These are phyloP conservation scores for Pyrrhoderma lamaoense DNA, from an alignment of 1,284 basidiomycete species.

Conservation along the genomic window DNA sequence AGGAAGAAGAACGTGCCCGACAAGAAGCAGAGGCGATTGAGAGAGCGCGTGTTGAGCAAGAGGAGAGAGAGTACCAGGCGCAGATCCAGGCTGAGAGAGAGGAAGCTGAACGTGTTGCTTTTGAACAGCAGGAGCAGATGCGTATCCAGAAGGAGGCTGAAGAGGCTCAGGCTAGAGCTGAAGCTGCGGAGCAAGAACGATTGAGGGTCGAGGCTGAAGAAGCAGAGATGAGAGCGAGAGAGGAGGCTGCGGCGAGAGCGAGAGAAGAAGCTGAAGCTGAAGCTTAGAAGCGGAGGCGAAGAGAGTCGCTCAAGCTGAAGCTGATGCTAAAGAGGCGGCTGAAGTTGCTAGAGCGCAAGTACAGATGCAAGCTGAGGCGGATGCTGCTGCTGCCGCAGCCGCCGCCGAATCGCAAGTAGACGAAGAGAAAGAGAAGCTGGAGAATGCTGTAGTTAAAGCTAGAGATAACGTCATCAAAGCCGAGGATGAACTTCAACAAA, in stretches of 20 bases:
- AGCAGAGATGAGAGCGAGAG: background rate
- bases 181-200: background rate
- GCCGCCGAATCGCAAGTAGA: constrained; percentile 5
- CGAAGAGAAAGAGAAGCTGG: constrained; percentile 6
- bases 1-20: background rate
- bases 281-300: background rate
- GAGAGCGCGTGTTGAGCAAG: background rate
- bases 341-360: background rate
- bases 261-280: background rate
- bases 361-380: constrained; percentile 1
- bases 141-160: background rate
- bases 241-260: background rate
- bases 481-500: constrained; percentile 3
- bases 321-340: background rate
- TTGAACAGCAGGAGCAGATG: background rate
- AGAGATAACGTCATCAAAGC: background rate
- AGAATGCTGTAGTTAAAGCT: constrained; percentile 4
- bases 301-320: background rate
- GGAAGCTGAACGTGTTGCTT: background rate
- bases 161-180: background rate
- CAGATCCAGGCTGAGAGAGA: constrained; percentile 1
- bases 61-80: background rate
- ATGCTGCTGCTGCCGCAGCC: background rate
- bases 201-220: background rate
- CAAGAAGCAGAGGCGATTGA: background rate